Base-by-base conservation (phyloP, 2,329 filamentous ascomycete genomes). In the Ophiocordyceps unilateralis region DNA sequence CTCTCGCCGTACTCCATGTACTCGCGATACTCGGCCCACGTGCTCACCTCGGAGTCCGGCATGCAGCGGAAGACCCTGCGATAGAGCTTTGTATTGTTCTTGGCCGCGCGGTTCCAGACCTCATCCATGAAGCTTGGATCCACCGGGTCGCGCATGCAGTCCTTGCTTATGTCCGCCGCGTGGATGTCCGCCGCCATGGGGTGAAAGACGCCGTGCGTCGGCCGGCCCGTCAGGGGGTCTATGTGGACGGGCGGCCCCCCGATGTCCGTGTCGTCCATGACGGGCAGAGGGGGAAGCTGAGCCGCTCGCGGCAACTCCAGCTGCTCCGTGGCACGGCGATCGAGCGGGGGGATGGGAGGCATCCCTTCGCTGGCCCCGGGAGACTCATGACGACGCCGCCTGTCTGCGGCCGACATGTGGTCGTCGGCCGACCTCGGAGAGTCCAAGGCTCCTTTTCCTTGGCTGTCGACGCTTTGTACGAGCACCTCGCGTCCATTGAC, bases 11-110 rank as follows among this genome's bases (percentile, higher is more conserved):
- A 96, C 5, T 78, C 72, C 43, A 75, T 70, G 55, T 83, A 93
- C 50, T 93, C 82, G 48, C 84, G 81, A 61, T 98, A 98, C 49
- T 93, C 83, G 50, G 83, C 79, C 91, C 91, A 98, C 38, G 83
- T 89, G 49, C 78, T 81, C 22, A 94, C 91, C 55, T 95, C 86
- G 42, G 80, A 95, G 58, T 98, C 91, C 1, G 91, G 91, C 83
- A 93, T 93, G 61, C 88, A 95, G 40, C 88, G 79, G 67, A 98
- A 98, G 9, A 98, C 89, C 47, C 83, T 78, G 26, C 91, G 82
- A 64, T 84, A 98, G 40, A 98, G 74, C 57, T 87, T 89, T 3
- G 91, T 98, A 58, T 98, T 98, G 66, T 96, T 96, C 48, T 83
- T 78, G 1, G 91, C 91, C 43, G 87, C 78, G 17, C 78, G 72